Evolutionary conservation across 345 rosid species (phyloP), one percentile per base, ranked within the genome.

Genomic region (Erysimum cheiranthoides): DNA sequence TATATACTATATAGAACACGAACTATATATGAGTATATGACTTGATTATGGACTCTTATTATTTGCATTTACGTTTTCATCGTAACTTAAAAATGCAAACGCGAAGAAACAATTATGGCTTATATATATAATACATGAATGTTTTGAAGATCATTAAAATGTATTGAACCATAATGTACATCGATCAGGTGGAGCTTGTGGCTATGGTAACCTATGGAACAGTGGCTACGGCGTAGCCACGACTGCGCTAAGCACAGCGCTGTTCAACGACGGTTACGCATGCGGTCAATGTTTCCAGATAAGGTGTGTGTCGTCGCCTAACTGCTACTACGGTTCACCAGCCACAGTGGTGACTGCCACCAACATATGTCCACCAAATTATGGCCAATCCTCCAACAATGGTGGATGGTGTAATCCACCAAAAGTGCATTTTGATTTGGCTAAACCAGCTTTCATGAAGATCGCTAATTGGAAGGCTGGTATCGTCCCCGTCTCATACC

Each of bases 331-430:
- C 21, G 77, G 75, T 0, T 81, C 75, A 9, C 58, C 84, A 10
- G 82, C 78, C 51, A 82, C 81, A 25, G 86, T 88, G 0, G 85
- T 93, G 53, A 91, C 98, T 3, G 93, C 93, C 0, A 90, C 98
- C 57, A 93, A 93, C 71, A 78, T 90, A 25, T 89, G 95, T 83
- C 98, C 98, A 3, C 98, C 98, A 2, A 90, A 89, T 52, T 93
- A 83, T 85, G 71, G 82, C 1, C 21, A 86, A 78, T 77, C 80
- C 75, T 85, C 95, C 13, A 84, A 90, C 66, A 80, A 77, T 27
- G 97, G 97, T 9, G 97, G 98, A 35, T 93, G 98, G 97, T 93
- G 97, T 83, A 89, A 90, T 79, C 97, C 98, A 4, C 96, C 98
- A 51, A 85, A 89, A 2, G 82, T 60, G 74, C 98, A 93, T 73